Percentiles rank a stretch among this genome's conserved stretches.
Conservation (phyloP, 805 yeast genomes). For the Gaillardinia entomophila region DNA sequence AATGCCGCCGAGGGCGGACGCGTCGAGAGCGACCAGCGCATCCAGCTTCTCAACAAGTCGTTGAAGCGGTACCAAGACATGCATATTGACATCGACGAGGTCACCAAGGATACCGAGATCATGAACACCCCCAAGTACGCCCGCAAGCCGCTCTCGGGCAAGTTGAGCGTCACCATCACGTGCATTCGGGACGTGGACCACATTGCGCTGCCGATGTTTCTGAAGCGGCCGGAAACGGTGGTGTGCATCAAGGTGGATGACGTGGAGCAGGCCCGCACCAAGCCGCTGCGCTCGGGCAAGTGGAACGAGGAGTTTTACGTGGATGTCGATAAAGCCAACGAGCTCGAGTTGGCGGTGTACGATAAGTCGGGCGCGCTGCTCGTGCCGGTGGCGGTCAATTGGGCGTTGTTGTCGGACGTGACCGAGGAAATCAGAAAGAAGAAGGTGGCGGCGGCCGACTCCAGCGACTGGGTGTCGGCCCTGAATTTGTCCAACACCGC, state of each 20-base stretch:
- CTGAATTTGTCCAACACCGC: constrained; percentile 35
- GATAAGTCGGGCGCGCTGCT: constrained; percentile 65
- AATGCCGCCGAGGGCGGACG: constrained; percentile 88
- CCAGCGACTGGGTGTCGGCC: constrained; percentile 87
- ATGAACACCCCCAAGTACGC: constrained; percentile 68
- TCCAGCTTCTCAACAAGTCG: constrained; percentile 76
- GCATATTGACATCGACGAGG: constrained; percentile 68
- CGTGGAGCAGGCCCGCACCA: constrained; percentile 72
- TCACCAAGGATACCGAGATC: constrained; percentile 59
- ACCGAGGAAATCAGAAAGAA: constrained; percentile 93
- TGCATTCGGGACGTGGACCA: constrained; percentile 90
- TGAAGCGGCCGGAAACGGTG: constrained; percentile 73
- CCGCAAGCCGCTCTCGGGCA: constrained; percentile 80
- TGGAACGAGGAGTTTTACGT: constrained; percentile 82
- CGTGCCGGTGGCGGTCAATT: constrained; percentile 86
- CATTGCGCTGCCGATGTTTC: constrained; percentile 74
- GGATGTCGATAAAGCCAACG: constrained; percentile 86
- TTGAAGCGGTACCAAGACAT: constrained; percentile 85
- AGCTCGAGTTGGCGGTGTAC: constrained; percentile 80
- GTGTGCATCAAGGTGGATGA: constrained; percentile 85
- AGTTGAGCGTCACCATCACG: constrained; percentile 63
- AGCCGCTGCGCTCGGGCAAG: constrained; percentile 66
- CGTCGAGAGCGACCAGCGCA: constrained; percentile 77
- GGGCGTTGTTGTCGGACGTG: constrained; percentile 87
- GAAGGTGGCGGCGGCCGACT: constrained; percentile 65